Evolutionary conservation across 1,139 yeast genomes (phyloP).

Genomic region (Protomyces inundatus): DNA sequence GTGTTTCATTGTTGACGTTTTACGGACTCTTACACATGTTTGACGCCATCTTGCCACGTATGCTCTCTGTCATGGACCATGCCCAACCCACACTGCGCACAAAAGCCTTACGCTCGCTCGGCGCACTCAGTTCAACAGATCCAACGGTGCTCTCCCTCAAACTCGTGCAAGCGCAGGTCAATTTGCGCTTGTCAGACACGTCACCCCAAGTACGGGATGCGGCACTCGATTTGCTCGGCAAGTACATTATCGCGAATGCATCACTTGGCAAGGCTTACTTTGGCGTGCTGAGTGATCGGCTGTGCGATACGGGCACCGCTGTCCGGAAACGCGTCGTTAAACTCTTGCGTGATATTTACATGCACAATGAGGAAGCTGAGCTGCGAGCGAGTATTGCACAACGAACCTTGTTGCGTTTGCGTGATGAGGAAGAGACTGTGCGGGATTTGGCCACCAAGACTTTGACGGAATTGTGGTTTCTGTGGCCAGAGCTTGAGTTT

Average conservation of each 20-base stretch:
- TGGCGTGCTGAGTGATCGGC: slow-evolving; percentile 48
- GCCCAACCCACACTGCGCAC: slow-evolving; percentile 58
- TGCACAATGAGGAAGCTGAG: slow-evolving; percentile 36
- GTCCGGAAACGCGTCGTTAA: slow-evolving; percentile 62
- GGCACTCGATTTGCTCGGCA: slow-evolving; percentile 59
- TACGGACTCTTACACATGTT: slow-evolving; percentile 45
- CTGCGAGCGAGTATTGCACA: slow-evolving; percentile 48
- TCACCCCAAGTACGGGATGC: slow-evolving; percentile 76
- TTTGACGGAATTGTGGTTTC: slow-evolving; percentile 49
- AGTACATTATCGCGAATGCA: slow-evolving; percentile 47
- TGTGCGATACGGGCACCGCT: slow-evolving; percentile 56
- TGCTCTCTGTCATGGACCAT: slow-evolving; percentile 50
- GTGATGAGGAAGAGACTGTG: slow-evolving; percentile 65
- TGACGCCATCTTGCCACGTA: slow-evolving; percentile 50
- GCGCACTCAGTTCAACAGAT: slow-evolving; percentile 50
- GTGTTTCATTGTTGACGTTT: slow-evolving; percentile 14
- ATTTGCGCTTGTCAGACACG: slow-evolving; percentile 50
- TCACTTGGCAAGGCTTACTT: slow-evolving; percentile 49
- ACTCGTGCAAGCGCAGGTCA: slow-evolving; percentile 50
- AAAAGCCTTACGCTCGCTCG: slow-evolving; percentile 58
- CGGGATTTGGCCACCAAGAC: slow-evolving; percentile 45
- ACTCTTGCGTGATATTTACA: slow-evolving; percentile 50
- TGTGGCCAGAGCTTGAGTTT: not conserved
- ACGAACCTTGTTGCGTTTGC: slow-evolving; percentile 50
- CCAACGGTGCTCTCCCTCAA: slow-evolving; percentile 49